Evolutionary conservation across 1,284 basidiomycete species (phyloP).

Genomic region (Sparassis latifolia): DNA sequence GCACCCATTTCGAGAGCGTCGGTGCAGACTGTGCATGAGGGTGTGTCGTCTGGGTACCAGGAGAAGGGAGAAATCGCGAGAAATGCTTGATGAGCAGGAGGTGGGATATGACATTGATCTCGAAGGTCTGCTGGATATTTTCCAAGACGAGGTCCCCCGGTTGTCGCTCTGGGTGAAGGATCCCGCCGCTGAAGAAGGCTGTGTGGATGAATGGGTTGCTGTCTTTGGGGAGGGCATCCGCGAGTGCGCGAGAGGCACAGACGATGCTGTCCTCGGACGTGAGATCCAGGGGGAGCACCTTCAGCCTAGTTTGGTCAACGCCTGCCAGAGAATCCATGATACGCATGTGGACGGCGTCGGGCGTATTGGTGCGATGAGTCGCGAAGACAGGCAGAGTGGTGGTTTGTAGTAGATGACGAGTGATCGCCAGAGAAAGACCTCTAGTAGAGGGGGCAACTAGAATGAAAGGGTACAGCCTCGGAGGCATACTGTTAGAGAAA

Average conservation of each 20-base stretch:
- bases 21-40: constrained; percentile 4
- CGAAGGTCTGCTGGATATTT: constrained; percentile 41
- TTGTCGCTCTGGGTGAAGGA: constrained; percentile 52
- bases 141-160: constrained; percentile 44
- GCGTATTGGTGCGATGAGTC: constrained; percentile 38
- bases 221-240: constrained; percentile 27
- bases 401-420: constrained; percentile 45
- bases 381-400: constrained; percentile 49
- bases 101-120: constrained; percentile 55
- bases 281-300: constrained; percentile 43
- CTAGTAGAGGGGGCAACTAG: constrained; percentile 40
- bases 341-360: constrained; percentile 30
- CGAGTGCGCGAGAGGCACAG: constrained; percentile 37
- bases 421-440: constrained; percentile 48
- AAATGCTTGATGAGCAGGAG: constrained; percentile 59
- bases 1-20: constrained; percentile 49
- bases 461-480: constrained; percentile 11
- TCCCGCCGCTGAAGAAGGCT: constrained; percentile 50
- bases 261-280: constrained; percentile 45
- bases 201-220: constrained; percentile 39
- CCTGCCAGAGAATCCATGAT: constrained; percentile 38
- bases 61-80: constrained; percentile 44
- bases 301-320: constrained; percentile 40
- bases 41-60: background rate
- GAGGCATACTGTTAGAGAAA: background rate